Base-by-base conservation (phyloP, 2,329 filamentous ascomycete genomes). In the Paramyrothecium sp. region DNA sequence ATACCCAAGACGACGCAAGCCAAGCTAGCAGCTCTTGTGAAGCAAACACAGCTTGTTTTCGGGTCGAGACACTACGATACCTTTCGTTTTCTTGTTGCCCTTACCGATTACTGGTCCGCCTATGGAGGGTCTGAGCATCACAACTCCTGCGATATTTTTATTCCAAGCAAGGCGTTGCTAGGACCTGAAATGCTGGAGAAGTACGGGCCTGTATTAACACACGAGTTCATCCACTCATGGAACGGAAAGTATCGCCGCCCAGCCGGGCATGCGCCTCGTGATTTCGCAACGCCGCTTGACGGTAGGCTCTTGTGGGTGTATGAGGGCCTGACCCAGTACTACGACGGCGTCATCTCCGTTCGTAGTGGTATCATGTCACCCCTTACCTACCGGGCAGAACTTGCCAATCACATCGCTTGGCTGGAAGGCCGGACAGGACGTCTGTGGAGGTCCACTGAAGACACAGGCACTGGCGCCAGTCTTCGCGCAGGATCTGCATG, bases 231-330 rank as follows among this genome's bases (percentile, higher is more conserved):
- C 17, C 57, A 59, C 22, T 52, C 54, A 4, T 59, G 57, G 57
- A 56, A 56, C 38, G 57, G 57, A 30, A 59, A 59, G 46, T 59
- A 54, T 41, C 57, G 57, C 19, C 57, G 57, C 4, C 57, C 57
- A 3, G 54, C 26, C 13, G 57, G 57, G n/a, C 57, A 59, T 20
- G 54, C 53, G 1, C 57, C 54, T 7, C 38, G 19, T 26, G 51
- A 59, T 38, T 56, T 59, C 13, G 51, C 54, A 7, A 52, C 51
- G 20, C 57, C 57, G 1, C 54, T 59, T 19, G 54, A 59, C 34
- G 57, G 54, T n/a, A 54, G 51, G 26, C 11, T 59, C 46, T 19
- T 59, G 19, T 56, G 57, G 57, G 57, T 59, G 20, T 59, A 59
- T 44, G 57, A 59, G 51, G 57, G 57, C 19, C 54, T 59, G n/a